Base-by-base conservation (phyloP, 2,329 filamentous ascomycete species). In the Diaporthe australafricana region DNA sequence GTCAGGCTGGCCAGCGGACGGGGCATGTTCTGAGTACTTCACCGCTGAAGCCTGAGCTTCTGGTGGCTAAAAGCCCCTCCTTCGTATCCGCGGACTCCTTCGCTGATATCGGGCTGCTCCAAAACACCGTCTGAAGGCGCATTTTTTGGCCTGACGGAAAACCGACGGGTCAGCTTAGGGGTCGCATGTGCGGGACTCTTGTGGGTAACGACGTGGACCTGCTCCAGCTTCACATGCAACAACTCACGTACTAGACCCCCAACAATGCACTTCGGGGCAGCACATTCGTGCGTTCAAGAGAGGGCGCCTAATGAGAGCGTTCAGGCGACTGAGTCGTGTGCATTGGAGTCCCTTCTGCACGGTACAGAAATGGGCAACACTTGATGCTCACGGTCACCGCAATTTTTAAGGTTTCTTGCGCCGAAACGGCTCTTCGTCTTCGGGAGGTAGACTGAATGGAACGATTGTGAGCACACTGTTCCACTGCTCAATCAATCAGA, bases 1-100 rank as follows among this genome's bases (percentile, higher is more conserved):
- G 94, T 96, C 52, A 87, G 93, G 62, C 84, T 96, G 79, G 93
- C 94, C 2, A 86, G 86, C 62, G 87, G 87, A 2, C 81, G 86
- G 27, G 83, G 82, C 35, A 80, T 87, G 73, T 88, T 85, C 75
- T 88, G 79, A 83, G 57, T 16, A 60, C 62, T 35, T 69, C 53
- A 35, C 27, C 42, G 14, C 25, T 25, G 52, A 47, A 20, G 45
- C n/a, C 20, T 60, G 12, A 47, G 38, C 40, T 27, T 42, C 14
- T 9, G 27, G 45, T 42, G 25, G 25, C 27, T 35, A 5, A 9
- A 5, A 35, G 32, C 32, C 32, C 32, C 9, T 35, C 9, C 32
- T 35, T 5, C 32, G 32, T 35, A 9, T 9, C 32, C 52, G 38
- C 66, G 38, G 40, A 27, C 40, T 27, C 22, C 14, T 17, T 60